Evolutionary conservation across 352 stramenopile species (phyloP).

Genomic region (Stramenopiles sp.): DNA sequence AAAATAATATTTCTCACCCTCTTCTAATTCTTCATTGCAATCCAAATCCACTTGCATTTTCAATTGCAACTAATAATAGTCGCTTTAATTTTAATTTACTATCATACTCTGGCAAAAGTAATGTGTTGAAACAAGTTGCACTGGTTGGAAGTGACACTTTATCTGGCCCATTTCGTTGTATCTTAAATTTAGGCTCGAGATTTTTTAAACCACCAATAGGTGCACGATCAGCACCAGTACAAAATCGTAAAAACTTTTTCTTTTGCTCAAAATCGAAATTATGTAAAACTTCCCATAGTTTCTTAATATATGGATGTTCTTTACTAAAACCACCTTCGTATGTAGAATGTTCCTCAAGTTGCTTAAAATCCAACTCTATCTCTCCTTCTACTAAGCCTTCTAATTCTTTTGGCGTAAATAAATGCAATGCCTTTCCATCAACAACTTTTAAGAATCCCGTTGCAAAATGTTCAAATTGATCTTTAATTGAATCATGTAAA

Average conservation of each 20-base stretch:
- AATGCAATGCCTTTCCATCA: neutral
- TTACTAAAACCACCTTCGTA: conserved; percentile 48
- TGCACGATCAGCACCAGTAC: conserved; percentile 38
- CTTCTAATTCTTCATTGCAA: conserved; percentile 26
- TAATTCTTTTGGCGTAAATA: neutral
- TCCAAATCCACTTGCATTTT: conserved; percentile 56
- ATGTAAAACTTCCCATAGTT: conserved; percentile 45
- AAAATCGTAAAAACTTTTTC: conserved; percentile 46
- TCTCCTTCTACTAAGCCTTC: neutral
- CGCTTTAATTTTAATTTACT: conserved; percentile 36
- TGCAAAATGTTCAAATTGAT: conserved; percentile 6
- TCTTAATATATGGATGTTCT: conserved; percentile 27
- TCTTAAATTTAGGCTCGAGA: conserved; percentile 35
- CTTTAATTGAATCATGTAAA: neutral
- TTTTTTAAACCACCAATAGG: conserved; percentile 46
- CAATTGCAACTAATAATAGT: conserved; percentile 33
- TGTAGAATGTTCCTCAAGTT: conserved; percentile 30
- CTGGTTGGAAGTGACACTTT: conserved; percentile 38
- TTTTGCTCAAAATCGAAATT: conserved; percentile 28
- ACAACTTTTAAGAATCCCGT: conserved; percentile 12
- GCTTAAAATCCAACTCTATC: conserved; percentile 37
- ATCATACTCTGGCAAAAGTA: conserved; percentile 47
- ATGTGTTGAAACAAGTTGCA: conserved; percentile 59
- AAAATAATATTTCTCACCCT: no score
- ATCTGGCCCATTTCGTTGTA: conserved; percentile 49